Percentiles rank a stretch among this genome's conserved stretches.
Evolutionary conservation across 2,329 filamentous ascomycete genomes (phyloP).

Genomic region (Pestalotiopsis sp.): DNA sequence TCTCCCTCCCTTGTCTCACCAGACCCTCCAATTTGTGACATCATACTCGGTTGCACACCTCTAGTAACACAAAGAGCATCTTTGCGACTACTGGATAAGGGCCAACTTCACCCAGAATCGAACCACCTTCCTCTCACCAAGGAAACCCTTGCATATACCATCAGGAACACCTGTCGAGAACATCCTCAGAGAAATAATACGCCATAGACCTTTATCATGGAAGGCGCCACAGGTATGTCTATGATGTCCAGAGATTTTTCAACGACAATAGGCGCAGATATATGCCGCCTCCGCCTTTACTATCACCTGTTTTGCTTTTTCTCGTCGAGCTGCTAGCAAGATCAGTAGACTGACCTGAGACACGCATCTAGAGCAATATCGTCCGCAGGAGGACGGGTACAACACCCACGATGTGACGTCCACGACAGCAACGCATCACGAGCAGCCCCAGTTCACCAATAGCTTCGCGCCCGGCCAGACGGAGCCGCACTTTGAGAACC

Average conservation of each 20-base stretch:
- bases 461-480: constrained; percentile 12
- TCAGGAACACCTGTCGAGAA: neutral
- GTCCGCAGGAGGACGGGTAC: constrained; percentile 4
- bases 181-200: neutral
- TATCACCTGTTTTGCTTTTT: neutral
- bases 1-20: neutral
- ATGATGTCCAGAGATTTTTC: neutral
- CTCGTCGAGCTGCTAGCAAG: neutral
- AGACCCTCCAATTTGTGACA: neutral
- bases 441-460: constrained; percentile 11
- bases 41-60: neutral
- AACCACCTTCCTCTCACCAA: neutral
- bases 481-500: constrained; percentile 1
- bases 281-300: neutral
- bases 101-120: neutral
- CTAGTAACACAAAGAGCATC: neutral
- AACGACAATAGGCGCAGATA: neutral
- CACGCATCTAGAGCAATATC: constrained; percentile 1
- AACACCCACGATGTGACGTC: neutral
- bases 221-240: constrained; percentile 3
- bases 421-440: neutral
- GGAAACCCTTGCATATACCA: neutral
- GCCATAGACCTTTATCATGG: neutral
- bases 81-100: neutral
- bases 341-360: neutral